Evolutionary conservation across 495 filamentous ascomycete genomes (phyloP).

Genomic region (Coniosporium apollinis): DNA sequence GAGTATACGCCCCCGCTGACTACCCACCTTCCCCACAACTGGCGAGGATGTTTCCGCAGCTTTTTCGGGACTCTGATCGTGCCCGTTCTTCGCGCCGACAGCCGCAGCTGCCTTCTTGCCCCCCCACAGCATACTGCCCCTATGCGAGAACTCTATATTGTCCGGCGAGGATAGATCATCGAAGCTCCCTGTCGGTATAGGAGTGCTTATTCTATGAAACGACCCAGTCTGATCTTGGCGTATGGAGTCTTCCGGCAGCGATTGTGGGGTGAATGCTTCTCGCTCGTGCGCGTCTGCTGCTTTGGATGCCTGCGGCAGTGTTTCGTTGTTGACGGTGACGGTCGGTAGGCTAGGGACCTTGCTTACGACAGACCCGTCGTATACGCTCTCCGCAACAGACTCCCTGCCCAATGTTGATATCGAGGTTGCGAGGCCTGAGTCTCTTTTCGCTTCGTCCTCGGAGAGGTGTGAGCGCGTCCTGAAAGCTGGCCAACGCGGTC

Average conservation of each 20-base stretch:
- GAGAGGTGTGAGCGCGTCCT: too few relatives aligned
- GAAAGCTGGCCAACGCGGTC: too few relatives aligned
- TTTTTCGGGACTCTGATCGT: too few relatives aligned
- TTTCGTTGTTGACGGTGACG: slow-evolving; percentile 20
- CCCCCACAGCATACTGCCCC: slow-evolving; percentile 50
- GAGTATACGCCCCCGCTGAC: too few relatives aligned
- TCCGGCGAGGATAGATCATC: slow-evolving; percentile 33
- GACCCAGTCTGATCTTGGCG: not conserved
- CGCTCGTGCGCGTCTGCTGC: slow-evolving; percentile 3
- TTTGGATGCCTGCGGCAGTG: slow-evolving; percentile 1
- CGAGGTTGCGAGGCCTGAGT: slow-evolving; percentile 14
- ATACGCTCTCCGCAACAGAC: slow-evolving; percentile 3
- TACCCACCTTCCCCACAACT: too few relatives aligned
- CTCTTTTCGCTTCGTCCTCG: slow-evolving; percentile 13
- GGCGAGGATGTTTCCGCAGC: too few relatives aligned
- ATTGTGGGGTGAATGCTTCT: too few relatives aligned
- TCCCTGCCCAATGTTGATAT: slow-evolving; percentile 3
- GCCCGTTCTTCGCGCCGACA: too few relatives aligned
- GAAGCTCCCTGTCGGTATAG: slow-evolving; percentile 37
- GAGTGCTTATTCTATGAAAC: slow-evolving; percentile 37
- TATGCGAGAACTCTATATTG: slow-evolving; percentile 40
- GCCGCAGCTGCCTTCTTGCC: slow-evolving; percentile 29
- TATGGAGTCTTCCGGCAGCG: not conserved
- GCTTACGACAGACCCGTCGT: slow-evolving; percentile 4
- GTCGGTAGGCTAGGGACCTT: slow-evolving; percentile 21